These are phyloP conservation scores for Lepidium africanum DNA, from an alignment of 345 rosid species.

Conservation along the genomic window DNA sequence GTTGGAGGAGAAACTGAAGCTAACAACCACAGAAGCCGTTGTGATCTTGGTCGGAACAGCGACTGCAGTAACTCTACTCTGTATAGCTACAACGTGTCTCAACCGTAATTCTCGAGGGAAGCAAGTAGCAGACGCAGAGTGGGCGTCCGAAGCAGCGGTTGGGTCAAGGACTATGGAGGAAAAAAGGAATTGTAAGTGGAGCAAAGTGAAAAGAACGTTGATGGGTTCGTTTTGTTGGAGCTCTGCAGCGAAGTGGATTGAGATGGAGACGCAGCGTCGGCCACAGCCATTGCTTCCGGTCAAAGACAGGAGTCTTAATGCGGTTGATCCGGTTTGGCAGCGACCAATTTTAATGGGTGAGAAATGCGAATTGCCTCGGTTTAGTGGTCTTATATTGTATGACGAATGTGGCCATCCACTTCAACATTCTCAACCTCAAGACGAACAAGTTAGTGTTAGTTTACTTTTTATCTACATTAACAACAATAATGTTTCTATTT, in stretches of 20 bases:
- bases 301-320: slow-evolving; percentile 42
- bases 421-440: slow-evolving; percentile 21
- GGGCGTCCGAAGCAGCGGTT: slow-evolving; percentile 1
- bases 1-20: slow-evolving; percentile 55
- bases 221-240: slow-evolving; percentile 73
- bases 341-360: slow-evolving; percentile 86
- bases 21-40: slow-evolving; percentile 46
- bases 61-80: slow-evolving; percentile 36
- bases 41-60: slow-evolving; percentile 43
- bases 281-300: slow-evolving; percentile 21
- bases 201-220: slow-evolving; percentile 36
- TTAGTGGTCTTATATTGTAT: slow-evolving; percentile 73
- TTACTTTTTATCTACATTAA: background rate
- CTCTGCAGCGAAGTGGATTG: slow-evolving; percentile 48
- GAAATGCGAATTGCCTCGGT: slow-evolving; percentile 71
- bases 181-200: slow-evolving; percentile 30
- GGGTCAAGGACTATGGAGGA: background rate
- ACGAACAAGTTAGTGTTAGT: slow-evolving; percentile 21
- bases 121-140: slow-evolving; percentile 25
- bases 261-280: slow-evolving; percentile 1
- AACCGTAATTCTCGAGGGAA: slow-evolving; percentile 34
- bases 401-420: slow-evolving; percentile 53
- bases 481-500: background rate
- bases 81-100: slow-evolving; percentile 31
- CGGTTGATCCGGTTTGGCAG: slow-evolving; percentile 67